These are phyloP conservation scores for Picea glauca DNA, from an alignment of 75 land plant genomes.

Conservation along the genomic window DNA sequence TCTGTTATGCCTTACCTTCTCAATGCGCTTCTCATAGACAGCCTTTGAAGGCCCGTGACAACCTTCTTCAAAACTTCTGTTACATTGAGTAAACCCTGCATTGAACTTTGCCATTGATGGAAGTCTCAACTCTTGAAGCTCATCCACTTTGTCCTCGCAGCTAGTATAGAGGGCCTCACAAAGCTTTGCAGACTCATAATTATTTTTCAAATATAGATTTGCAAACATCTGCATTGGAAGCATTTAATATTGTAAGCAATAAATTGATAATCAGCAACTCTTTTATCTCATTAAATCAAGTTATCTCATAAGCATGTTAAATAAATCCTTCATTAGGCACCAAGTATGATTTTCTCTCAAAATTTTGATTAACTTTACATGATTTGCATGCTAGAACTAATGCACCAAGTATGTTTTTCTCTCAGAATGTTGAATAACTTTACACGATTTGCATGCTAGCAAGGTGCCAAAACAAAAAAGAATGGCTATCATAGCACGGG, in stretches of 20 bases:
- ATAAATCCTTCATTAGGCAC: not conserved
- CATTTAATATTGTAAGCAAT: not conserved
- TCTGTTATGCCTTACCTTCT: constrained; percentile 43
- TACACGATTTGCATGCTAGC: constrained; percentile 1
- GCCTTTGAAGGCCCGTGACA: constrained; percentile 79
- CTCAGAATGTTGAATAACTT: not conserved
- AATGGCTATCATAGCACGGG: not conserved
- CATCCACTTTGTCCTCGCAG: constrained; percentile 83
- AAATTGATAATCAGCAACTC: not conserved
- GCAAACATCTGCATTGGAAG: constrained; percentile 40
- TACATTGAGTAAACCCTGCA: constrained; percentile 72
- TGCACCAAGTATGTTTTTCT: not conserved
- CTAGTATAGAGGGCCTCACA: constrained; percentile 59
- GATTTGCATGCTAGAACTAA: too few species aligned
- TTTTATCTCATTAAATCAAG: not conserved
- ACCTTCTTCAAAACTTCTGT: constrained; percentile 53
- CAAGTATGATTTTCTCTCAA: too few species aligned
- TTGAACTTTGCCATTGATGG: constrained; percentile 91
- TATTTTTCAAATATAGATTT: constrained; percentile 42
- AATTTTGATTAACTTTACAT: not conserved
- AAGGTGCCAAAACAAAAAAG: not conserved
- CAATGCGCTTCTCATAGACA: constrained; percentile 59
- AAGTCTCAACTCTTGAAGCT: constrained; percentile 74
- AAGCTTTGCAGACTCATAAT: constrained; percentile 64
- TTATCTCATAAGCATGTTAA: not conserved